A percentile compares a stretch with the other conserved stretches of the same genome.
Conservation (phyloP, 495 filamentous ascomycete genomes). For the Opeltia flavorubescens region DNA sequence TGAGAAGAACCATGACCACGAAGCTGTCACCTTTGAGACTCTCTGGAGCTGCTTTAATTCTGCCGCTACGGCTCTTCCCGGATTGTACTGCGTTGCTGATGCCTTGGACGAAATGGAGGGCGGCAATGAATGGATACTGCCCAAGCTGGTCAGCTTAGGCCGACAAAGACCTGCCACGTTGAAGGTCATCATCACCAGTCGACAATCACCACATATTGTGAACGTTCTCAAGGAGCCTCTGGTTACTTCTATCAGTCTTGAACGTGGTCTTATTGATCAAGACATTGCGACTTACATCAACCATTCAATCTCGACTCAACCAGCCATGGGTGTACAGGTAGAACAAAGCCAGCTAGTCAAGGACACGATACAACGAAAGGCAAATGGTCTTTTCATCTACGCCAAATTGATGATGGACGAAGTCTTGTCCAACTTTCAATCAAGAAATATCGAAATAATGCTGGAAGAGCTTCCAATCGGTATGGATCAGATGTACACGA, state of each 20-base stretch:
- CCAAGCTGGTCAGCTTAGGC: constrained; percentile 20
- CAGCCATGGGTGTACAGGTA: constrained; percentile 3
- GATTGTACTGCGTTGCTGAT: constrained; percentile 32
- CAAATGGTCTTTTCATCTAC: constrained; percentile 29
- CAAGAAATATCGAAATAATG: constrained; percentile 10
- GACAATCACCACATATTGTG: constrained; percentile 24
- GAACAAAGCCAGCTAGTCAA: constrained; percentile 6
- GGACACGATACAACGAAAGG: constrained; percentile 10
- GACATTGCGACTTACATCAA: constrained; percentile 30
- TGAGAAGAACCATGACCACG: constrained; percentile 10
- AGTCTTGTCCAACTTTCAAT: constrained; percentile 16
- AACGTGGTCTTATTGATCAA: constrained; percentile 22
- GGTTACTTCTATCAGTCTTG: constrained; percentile 22
- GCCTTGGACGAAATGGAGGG: constrained; percentile 35
- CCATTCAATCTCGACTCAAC: constrained; percentile 11
- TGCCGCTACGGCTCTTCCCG: constrained; percentile 11
- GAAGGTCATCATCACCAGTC: constrained; percentile 32
- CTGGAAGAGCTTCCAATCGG: constrained; percentile 22
- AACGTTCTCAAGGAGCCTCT: constrained; percentile 7
- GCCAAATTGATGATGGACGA: constrained; percentile 33
- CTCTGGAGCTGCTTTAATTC: neutral
- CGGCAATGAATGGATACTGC: constrained; percentile 26
- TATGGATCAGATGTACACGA: constrained; percentile 33
- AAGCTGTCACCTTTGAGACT: constrained; percentile 10
- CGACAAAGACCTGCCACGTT: constrained; percentile 22